phyloP scores from a whole-genome alignment of 2,329 filamentous ascomycete species.

The Ophiostoma populinum region DNA sequence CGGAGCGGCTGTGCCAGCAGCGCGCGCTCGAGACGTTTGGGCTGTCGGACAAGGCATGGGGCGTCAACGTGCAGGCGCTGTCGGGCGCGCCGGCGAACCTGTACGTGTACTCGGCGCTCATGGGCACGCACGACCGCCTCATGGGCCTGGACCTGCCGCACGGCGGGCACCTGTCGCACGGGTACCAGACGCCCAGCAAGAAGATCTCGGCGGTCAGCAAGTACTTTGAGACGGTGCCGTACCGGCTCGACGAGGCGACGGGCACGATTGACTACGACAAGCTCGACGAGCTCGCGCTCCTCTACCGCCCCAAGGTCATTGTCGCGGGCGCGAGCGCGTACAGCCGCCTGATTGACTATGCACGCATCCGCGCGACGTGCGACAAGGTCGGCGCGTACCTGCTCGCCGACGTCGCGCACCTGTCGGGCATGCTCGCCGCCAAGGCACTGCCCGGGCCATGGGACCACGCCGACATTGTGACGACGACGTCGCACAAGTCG shows the following conservation, averaged over 20 bases:
- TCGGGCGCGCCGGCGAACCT: conserved; percentile 61
- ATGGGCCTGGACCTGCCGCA: conserved; percentile 97
- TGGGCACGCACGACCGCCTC: conserved; percentile 82
- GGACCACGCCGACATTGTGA: conserved; percentile 80
- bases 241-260: conserved; percentile 76
- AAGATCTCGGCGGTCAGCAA: conserved; percentile 98
- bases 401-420: conserved; percentile 91
- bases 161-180: conserved; percentile 88
- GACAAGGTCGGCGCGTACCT: conserved; percentile 88
- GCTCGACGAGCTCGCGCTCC: conserved; percentile 67
- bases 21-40: conserved; percentile 78
- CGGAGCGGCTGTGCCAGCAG: conserved; percentile 78
- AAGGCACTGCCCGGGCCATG: conserved; percentile 86
- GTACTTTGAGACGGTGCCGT: conserved; percentile 96
- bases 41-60: conserved; percentile 74
- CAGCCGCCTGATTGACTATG: conserved; percentile 89
- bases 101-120: conserved; percentile 89
- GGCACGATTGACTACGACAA: conserved; percentile 91
- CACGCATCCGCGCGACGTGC: conserved; percentile 74
- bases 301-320: conserved; percentile 92
- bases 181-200: conserved; percentile 85
- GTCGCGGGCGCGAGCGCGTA: conserved; percentile 92
- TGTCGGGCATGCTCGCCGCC: conserved; percentile 83
- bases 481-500: conserved; percentile 96
- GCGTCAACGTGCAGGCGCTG: conserved; percentile 87